Base-by-base conservation (phyloP, 2,329 filamentous ascomycete species). In the Fusarium torulosum region DNA sequence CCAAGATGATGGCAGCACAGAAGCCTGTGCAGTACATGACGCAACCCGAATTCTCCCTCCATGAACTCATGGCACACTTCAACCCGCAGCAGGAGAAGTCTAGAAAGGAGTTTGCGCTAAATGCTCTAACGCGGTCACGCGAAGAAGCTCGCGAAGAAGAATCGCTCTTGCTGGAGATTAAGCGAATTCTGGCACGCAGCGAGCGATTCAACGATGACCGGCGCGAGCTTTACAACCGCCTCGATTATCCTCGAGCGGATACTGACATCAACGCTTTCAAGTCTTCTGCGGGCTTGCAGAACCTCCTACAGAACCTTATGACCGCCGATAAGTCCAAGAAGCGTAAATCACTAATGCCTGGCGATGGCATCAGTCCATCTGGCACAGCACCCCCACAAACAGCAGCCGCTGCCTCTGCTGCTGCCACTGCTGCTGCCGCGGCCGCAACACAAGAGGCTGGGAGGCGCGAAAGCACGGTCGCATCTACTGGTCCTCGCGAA, bases 141-240 rank as follows among this genome's bases (percentile, higher is more conserved):
- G 93, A 97, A 66, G 95, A 99, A 79, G 92, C 95, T 25, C 90
- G 92, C 65, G 96, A 99, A 77, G 96, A 99, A 79, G 92, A 96
- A 72, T 91, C 93, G 33, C 82, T 99, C 4, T 85, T 99, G 19
- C 86, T 95, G 59, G 96, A 99, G 76, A 88, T 99, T 55, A 94
- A 96, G 75, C 91, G 96, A 60, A 98, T 99, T 69, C 88, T 97
- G 74, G 90, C 92, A 66, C 90, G 94, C 62, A 92, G 94, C 67
- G 92, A 96, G 70, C 90, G 89, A 58, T 91, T 98, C 75, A 93
- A 96, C 75, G 90, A 93, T 69, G 94, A 97, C 76, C 91, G 96
- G 54, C 89, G 90, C 70, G 94, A 97, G 76, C 87, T 97, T 43
- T 97, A 95, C 80, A 88, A 89, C 66, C 88, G 95, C 52, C 89